Conservation (phyloP, 2,329 filamentous ascomycete genomes). For the Myriosclerotinia duriaeana region DNA sequence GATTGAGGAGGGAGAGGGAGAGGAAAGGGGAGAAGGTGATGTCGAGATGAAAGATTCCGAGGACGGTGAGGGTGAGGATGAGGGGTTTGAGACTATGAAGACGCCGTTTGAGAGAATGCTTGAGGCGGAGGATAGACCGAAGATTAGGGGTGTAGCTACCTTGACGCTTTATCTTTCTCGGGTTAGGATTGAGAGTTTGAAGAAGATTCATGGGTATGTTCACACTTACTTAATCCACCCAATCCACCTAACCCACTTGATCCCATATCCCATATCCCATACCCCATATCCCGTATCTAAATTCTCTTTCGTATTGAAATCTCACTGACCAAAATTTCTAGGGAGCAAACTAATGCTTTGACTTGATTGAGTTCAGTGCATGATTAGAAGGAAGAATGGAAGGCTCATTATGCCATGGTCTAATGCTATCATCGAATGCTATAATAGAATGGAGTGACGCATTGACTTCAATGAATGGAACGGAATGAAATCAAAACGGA, state of each 20-base stretch:
- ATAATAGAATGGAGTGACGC: neutral
- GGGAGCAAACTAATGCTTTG: slow-evolving; percentile 41
- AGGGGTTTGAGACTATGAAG: slow-evolving; percentile 58
- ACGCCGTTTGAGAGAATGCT: slow-evolving; percentile 57
- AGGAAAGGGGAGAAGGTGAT: slow-evolving; percentile 39
- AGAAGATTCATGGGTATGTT: slow-evolving; percentile 42
- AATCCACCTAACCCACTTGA: no score
- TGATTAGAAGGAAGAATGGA: neutral
- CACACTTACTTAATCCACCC: no score
- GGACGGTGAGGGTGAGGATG: slow-evolving; percentile 26
- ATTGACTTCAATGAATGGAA: neutral
- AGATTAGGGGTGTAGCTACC: slow-evolving; percentile 50
- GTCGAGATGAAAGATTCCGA: slow-evolving; percentile 18
- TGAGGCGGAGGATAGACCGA: slow-evolving; percentile 46
- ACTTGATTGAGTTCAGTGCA: slow-evolving; percentile 1
- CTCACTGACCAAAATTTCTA: slow-evolving; percentile 24
- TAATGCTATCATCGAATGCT: no score
- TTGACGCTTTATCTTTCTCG: slow-evolving; percentile 62
- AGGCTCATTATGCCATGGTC: neutral
- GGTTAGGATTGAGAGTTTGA: slow-evolving; percentile 55
- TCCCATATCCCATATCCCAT: no score
- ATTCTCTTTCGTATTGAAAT: neutral
- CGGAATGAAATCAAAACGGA: neutral
- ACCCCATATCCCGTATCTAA: no score
- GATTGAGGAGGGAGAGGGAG: slow-evolving; percentile 32